Base-by-base conservation (phyloP, 306 rosid genomes). In the Lupinus albus region DNA sequence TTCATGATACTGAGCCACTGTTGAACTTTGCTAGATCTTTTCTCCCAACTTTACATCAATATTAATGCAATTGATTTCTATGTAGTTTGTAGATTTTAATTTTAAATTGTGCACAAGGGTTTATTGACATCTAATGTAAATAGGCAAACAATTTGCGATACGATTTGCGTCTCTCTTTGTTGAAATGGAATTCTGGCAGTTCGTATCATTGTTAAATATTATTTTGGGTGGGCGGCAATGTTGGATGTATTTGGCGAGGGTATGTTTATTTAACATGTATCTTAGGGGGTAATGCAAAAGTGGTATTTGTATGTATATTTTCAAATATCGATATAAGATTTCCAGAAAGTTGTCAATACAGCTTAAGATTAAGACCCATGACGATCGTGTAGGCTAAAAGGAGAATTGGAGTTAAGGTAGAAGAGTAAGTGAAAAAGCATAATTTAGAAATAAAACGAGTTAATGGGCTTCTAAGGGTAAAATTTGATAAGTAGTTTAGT, bases 51-150 rank as follows among this genome's bases (percentile, higher is more conserved):
- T 56, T 18, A 56, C 64, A 49, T 32, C 35, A 46, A 18, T 5
- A 39, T 58, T 21, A 49, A 73, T 52, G 41, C 8, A 56, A 79
- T 38, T 74, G 30, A 58, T 57, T 62, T 69, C 72, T 62, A 73
- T 47, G 36, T 56, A 48, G 76, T 53, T 64, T 11, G 55, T 57
- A 71, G 72, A 63, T 73, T 68, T 55, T 30, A 73, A 50, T 45
- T 52, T 60, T 42, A 58, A 68, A 54, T 73, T 73, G 62, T 61
- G 68, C 63, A 55, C 72, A 54, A 46, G 60, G 32, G 61, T 61
- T 46, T 15, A n/a, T 65, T 30, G 39, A 57, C 42, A 58, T 59
- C 39, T 38, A 25, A 28, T 62, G 61, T 14, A 49, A 52, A 10
- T 30, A 41, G 59, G 14, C 59, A 11, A 58, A 60, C 14, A 25